A percentile compares a stretch with the other conserved stretches of the same genome.
Evolutionary conservation across 2,329 filamentous ascomycete species (phyloP).

Genomic region (Leptographium wingfieldii): DNA sequence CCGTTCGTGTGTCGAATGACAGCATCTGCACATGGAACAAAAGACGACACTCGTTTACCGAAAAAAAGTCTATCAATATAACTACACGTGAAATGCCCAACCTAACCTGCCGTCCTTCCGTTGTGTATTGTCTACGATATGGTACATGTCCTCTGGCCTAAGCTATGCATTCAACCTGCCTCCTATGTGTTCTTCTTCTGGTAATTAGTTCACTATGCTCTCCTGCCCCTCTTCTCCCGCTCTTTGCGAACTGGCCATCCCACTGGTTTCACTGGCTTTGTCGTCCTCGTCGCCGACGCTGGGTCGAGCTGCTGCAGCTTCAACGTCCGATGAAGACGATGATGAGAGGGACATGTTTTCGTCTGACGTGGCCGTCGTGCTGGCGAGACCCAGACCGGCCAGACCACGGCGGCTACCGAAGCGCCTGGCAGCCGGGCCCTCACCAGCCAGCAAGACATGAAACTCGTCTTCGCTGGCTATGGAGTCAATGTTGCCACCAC

Average conservation of each 20-base stretch:
- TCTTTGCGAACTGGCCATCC: not conserved
- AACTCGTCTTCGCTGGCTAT: constrained; percentile 5
- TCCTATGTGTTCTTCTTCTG: not conserved
- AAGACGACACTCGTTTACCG: too few relatives aligned
- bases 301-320: not conserved
- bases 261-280: not conserved
- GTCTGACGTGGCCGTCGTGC: constrained; percentile 10
- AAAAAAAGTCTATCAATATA: too few relatives aligned
- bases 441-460: not conserved
- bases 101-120: not conserved
- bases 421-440: not conserved
- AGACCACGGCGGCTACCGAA: not conserved
- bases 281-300: not conserved
- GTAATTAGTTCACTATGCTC: not conserved
- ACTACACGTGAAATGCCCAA: too few relatives aligned
- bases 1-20: too few relatives aligned
- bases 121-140: not conserved
- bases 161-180: not conserved
- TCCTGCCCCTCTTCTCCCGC: not conserved
- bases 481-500: constrained; percentile 8
- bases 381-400: not conserved
- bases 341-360: constrained; percentile 1
- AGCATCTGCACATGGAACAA: too few relatives aligned
- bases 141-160: not conserved
- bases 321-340: not conserved